These are phyloP conservation scores for Saccharomycopsis javanensis DNA, from an alignment of 805 yeast genomes.

Conservation along the genomic window DNA sequence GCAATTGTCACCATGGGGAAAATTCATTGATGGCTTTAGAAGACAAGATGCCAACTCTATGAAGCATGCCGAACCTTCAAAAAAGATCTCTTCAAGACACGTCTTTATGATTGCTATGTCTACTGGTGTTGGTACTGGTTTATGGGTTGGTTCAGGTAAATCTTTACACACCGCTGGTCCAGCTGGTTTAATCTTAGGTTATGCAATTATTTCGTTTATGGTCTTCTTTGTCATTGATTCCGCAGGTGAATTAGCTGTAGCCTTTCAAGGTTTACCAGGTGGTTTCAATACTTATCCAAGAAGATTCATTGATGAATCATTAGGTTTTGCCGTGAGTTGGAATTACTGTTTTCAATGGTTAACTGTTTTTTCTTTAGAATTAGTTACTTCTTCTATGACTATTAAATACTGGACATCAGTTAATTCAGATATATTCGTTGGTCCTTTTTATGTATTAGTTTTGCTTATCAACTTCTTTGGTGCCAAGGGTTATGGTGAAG, in stretches of 20 bases:
- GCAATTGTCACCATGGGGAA: conserved; percentile 14
- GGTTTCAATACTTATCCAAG: conserved; percentile 53
- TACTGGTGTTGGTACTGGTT: conserved; percentile 77
- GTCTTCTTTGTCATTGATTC: conserved; percentile 50
- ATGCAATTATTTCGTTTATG: conserved; percentile 46
- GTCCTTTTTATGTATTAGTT: conserved; percentile 40
- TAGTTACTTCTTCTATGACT: conserved; percentile 57
- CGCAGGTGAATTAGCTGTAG: conserved; percentile 60
- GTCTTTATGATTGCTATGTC: conserved; percentile 73
- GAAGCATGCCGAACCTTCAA: conserved; percentile 23
- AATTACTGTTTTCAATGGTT: conserved; percentile 57
- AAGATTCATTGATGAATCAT: conserved; percentile 44
- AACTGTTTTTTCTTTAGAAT: conserved; percentile 51
- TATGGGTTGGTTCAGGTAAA: conserved; percentile 48
- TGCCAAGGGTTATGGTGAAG: conserved; percentile 51
- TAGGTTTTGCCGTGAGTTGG: conserved; percentile 54
- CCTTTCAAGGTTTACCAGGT: conserved; percentile 48
- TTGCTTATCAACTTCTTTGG: conserved; percentile 41
- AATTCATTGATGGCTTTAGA: conserved; percentile 15
- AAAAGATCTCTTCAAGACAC: conserved; percentile 35
- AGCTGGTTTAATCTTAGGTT: conserved; percentile 43
- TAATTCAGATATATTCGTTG: conserved; percentile 49
- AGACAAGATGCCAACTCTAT: conserved; percentile 10
- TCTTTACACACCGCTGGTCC: conserved; percentile 39
- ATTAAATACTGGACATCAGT: conserved; percentile 49